Base-by-base conservation (phyloP, 441 rosid species). In the Theobroma grandiflorum region DNA sequence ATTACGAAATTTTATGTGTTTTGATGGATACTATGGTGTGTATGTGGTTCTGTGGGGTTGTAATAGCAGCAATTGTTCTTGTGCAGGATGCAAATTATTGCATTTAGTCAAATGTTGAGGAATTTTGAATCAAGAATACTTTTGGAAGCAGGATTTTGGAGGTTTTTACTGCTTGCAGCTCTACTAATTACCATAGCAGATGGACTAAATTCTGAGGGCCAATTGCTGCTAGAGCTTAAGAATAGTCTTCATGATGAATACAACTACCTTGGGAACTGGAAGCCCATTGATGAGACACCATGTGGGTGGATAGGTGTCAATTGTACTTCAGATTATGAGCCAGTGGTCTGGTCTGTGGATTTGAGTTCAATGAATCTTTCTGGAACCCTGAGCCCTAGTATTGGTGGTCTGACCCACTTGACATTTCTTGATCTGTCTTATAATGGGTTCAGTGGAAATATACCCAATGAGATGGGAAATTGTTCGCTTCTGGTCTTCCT, bases 261-360 rank as follows among this genome's bases (percentile, higher is more conserved):
- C 40, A 82, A 86, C 79, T 74, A 76, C 86, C 90, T 97, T 49
- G 82, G 80, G 76, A 89, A 86, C 62, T 97, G 99, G 99, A 91
- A 89, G 33, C 57, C 87, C 47, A 80, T 68, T 45, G 99, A 95
- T 40, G 90, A 87, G 86, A 91, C 92, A 18, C 98, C 99, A 0
- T 97, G 99, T 70, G 53, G 79, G 20, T 97, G 99, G 99, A 80
- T 76, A 50, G 98, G 99, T 74, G 96, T 97, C 80, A 88, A 87
- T 74, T 97, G 99, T 91, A 90, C 89, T 83, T 80, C 88, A 8
- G 91, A 83, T 70, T 75, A 81, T 77, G 85, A 78, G 69, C 88
- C 88, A 7, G 86, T 88, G 38, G 94, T 96, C 69, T 79, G 80
- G 83, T 91, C 98, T 80, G 91, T 97, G 64, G 82, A 91, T 83